These are phyloP conservation scores for Mitragyna speciosa DNA, from an alignment of 257 asterid species.

Conservation along the genomic window DNA sequence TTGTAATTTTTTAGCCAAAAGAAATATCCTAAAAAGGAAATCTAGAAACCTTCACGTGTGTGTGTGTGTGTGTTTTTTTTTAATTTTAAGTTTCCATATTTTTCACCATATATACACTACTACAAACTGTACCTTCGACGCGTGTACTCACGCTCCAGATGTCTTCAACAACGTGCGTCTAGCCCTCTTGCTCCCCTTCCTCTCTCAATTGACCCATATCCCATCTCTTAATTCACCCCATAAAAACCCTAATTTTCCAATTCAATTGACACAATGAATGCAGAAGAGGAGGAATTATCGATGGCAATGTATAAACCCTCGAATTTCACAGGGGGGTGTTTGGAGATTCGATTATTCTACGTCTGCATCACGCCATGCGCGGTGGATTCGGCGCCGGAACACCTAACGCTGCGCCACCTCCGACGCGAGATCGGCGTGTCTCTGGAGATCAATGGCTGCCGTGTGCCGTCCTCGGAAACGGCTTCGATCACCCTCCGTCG, in stretches of 20 bases:
- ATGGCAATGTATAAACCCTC: conserved; percentile 47
- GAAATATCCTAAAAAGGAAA: too few species aligned
- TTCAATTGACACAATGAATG: conserved; percentile 33
- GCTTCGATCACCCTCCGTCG: conserved; percentile 58
- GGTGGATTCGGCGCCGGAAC: conserved; percentile 49
- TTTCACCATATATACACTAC: too few species aligned
- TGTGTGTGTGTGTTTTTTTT: too few species aligned
- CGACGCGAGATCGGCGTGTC: conserved; percentile 61
- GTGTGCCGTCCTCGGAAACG: conserved; percentile 55
- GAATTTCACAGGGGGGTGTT: conserved; percentile 56
- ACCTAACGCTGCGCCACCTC: conserved; percentile 56
- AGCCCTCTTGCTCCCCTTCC: not conserved
- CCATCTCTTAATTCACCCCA: not conserved
- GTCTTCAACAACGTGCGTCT: not conserved
- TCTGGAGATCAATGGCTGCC: conserved; percentile 58
- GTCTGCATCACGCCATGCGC: conserved; percentile 63
- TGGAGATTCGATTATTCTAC: conserved; percentile 67
- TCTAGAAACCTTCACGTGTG: too few species aligned
- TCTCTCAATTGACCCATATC: not conserved
- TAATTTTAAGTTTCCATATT: too few species aligned
- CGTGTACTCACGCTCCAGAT: conserved; percentile 24
- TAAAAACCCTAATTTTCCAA: conserved; percentile 3
- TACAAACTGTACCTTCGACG: not conserved
- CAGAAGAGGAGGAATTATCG: conserved; percentile 46
- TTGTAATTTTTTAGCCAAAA: too few species aligned